Conservation (phyloP, 202 grass and related monocot genomes). For the Carex arenaria region DNA sequence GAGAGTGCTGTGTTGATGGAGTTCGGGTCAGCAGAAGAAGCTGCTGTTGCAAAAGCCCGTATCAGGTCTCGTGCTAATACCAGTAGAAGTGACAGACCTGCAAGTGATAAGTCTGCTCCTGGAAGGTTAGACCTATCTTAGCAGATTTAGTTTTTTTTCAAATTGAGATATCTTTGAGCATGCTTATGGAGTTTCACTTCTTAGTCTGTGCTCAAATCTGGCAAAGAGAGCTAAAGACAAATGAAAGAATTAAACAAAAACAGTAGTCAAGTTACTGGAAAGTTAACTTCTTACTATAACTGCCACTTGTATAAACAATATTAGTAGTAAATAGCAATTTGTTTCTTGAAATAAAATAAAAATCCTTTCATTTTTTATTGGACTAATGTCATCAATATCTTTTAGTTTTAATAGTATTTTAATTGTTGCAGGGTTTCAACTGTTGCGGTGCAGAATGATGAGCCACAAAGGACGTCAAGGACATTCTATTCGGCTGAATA, state of each 20-base stretch:
- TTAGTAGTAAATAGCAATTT: neutral
- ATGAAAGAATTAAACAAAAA: neutral
- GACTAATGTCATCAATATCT: neutral
- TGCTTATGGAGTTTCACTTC: neutral
- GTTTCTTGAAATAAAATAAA: neutral
- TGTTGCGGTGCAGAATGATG: slow-evolving; percentile 39
- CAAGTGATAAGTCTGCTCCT: slow-evolving; percentile 26
- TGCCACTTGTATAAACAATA: neutral
- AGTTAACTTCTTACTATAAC: neutral
- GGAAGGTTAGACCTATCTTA: neutral
- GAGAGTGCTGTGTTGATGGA: slow-evolving; percentile 83
- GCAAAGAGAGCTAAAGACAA: neutral
- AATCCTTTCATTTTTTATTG: neutral
- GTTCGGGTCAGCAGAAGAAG: slow-evolving; percentile 69
- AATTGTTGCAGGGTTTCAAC: slow-evolving; percentile 42
- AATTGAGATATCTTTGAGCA: neutral
- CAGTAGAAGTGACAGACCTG: slow-evolving; percentile 6
- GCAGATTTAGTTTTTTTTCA: neutral
- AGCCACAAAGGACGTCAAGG: slow-evolving; percentile 26
- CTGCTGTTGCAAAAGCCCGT: slow-evolving; percentile 59
- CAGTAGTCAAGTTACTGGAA: neutral
- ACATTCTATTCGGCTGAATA: slow-evolving; percentile 26
- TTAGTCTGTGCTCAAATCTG: neutral
- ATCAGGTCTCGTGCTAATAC: slow-evolving; percentile 49
- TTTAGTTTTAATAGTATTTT: neutral